phyloP scores from a whole-genome alignment of 2,329 filamentous ascomycete species.

The Aaosphaeria arxii region DNA sequence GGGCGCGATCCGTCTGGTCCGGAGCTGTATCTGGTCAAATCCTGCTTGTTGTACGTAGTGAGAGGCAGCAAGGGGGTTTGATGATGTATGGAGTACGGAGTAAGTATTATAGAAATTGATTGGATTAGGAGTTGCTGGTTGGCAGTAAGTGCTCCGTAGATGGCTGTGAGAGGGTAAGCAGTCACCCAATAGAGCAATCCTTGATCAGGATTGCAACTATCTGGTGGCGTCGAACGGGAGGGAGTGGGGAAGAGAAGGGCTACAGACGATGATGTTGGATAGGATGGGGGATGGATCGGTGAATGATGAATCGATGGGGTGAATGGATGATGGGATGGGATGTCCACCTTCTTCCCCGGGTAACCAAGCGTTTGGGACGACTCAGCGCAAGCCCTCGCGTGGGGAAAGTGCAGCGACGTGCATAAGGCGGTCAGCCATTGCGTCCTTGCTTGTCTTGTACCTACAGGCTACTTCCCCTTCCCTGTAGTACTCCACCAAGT shows the following conservation, averaged over 20 bases:
- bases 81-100: no score
- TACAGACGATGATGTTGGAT: background rate
- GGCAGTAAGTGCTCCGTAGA: no score
- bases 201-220: background rate
- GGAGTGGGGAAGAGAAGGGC: background rate
- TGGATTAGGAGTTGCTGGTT: no score
- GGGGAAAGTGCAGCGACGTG: constrained; percentile 15
- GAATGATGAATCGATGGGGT: background rate
- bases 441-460: background rate
- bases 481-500: background rate
- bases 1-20: no score
- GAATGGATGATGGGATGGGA: constrained; percentile 3
- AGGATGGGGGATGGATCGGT: background rate
- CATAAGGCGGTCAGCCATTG: constrained; percentile 17
- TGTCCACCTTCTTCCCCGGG: constrained; percentile 9
- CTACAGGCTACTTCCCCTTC: background rate
- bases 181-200: no score
- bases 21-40: no score
- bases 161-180: no score
- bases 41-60: no score
- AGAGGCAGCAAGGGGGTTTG: background rate
- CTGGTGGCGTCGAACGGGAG: constrained; percentile 1
- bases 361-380: constrained; percentile 13
- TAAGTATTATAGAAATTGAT: no score
- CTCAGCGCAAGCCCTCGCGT: constrained; percentile 10